phyloP scores from a whole-genome alignment of 2,329 filamentous ascomycete genomes.

The Biscogniauxia marginata region DNA sequence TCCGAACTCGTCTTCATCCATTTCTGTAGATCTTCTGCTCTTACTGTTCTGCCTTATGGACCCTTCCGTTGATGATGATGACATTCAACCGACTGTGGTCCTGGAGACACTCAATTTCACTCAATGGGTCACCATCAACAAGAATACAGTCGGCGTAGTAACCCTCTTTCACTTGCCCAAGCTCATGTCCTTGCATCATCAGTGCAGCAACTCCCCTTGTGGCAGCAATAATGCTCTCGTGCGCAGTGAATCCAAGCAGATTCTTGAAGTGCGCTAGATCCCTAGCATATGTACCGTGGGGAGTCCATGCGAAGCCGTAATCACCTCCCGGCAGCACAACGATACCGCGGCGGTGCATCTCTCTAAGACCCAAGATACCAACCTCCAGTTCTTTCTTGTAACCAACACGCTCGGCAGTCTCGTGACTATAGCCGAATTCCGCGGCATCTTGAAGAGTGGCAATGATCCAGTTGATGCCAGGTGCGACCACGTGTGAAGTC shows the following conservation, averaged over 20 bases:
- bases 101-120: slow-evolving; percentile 42
- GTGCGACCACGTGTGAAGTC: slow-evolving; percentile 39
- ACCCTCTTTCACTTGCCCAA: slow-evolving; percentile 42
- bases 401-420: slow-evolving; percentile 43
- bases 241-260: slow-evolving; percentile 42
- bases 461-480: slow-evolving; percentile 41
- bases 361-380: slow-evolving; percentile 38
- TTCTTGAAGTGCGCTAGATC: slow-evolving; percentile 47
- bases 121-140: slow-evolving; percentile 44
- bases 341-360: slow-evolving; percentile 46
- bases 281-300: slow-evolving; percentile 46
- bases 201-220: slow-evolving; percentile 29
- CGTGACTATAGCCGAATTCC: slow-evolving; percentile 41
- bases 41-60: slow-evolving; percentile 37
- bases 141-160: slow-evolving; percentile 45
- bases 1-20: not conserved
- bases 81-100: slow-evolving; percentile 42
- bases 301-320: slow-evolving; percentile 48
- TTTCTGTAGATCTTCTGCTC: not conserved
- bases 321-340: slow-evolving; percentile 45
- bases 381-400: slow-evolving; percentile 42
- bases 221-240: slow-evolving; percentile 44
- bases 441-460: slow-evolving; percentile 30
- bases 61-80: slow-evolving; percentile 47
- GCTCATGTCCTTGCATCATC: slow-evolving; percentile 39